Percentiles rank a stretch among this genome's conserved stretches.
Evolutionary conservation across 2,329 filamentous ascomycete species (phyloP).

Genomic region (Ceratocystiopsis minuta): DNA sequence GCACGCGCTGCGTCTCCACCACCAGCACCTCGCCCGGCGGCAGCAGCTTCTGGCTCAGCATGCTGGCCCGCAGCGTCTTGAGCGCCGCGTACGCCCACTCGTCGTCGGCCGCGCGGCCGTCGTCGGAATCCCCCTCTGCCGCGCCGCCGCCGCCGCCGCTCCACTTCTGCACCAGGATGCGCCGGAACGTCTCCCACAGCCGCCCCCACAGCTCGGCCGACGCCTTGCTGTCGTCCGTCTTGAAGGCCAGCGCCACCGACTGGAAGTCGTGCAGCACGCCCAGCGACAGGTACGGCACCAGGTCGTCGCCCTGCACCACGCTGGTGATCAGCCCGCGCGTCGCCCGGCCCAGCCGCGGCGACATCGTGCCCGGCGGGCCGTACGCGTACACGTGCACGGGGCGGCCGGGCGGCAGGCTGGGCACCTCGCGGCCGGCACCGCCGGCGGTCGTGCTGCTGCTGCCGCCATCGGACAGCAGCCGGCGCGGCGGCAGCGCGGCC

Average conservation of each 20-base stretch:
- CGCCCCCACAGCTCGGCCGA: constrained; percentile 48
- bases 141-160: constrained; percentile 21
- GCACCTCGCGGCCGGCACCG: constrained; percentile 13
- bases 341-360: constrained; percentile 46
- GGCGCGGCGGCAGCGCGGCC: constrained; percentile 8
- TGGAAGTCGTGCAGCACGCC: constrained; percentile 61
- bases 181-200: constrained; percentile 29
- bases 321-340: constrained; percentile 61
- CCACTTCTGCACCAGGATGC: constrained; percentile 41
- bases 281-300: constrained; percentile 56
- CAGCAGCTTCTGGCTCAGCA: constrained; percentile 51
- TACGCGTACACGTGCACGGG: constrained; percentile 69
- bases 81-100: constrained; percentile 53
- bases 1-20: constrained; percentile 48
- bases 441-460: constrained; percentile 26
- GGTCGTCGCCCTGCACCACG: constrained; percentile 52
- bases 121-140: background rate
- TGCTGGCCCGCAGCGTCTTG: constrained; percentile 45
- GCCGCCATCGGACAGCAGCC: constrained; percentile 33
- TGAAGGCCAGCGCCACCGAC: constrained; percentile 53
- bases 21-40: constrained; percentile 63
- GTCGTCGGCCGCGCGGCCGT: constrained; percentile 33
- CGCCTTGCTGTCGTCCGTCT: constrained; percentile 48
- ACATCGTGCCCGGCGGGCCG: constrained; percentile 57
- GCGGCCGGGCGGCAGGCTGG: constrained; percentile 43